Conservation (phyloP, 148 eudicot species). For the Chenopodium quinoa region DNA sequence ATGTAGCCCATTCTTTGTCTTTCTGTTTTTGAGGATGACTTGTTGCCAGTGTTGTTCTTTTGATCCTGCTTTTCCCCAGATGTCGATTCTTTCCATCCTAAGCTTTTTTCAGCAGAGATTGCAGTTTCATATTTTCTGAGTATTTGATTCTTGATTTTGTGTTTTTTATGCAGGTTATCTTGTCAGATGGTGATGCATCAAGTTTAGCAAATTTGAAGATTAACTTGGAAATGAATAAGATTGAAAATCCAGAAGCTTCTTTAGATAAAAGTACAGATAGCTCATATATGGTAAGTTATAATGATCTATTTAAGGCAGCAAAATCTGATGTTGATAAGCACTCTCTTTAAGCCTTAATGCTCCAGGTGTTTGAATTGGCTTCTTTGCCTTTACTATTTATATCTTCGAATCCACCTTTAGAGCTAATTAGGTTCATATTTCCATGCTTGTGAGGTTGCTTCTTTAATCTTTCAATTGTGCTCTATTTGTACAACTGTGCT, state of each 20-base stretch:
- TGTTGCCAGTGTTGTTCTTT: not conserved
- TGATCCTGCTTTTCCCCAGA: not conserved
- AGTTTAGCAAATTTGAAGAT: slow-evolving; percentile 72
- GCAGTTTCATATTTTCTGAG: not conserved
- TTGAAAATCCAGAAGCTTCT: slow-evolving; percentile 19
- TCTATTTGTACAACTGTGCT: not conserved
- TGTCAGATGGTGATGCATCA: slow-evolving; percentile 77
- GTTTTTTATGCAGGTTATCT: slow-evolving; percentile 44
- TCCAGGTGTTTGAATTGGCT: not conserved
- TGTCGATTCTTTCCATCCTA: not conserved
- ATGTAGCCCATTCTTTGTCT: not conserved
- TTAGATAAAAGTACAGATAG: slow-evolving; percentile 1
- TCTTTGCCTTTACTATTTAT: not conserved
- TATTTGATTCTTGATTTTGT: not conserved
- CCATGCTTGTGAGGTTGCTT: not conserved
- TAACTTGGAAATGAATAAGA: slow-evolving; percentile 61
- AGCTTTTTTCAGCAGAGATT: not conserved
- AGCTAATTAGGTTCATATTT: not conserved
- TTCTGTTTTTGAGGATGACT: not conserved
- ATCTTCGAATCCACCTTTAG: not conserved
- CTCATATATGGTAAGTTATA: slow-evolving; percentile 37
- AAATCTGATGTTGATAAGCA: not conserved
- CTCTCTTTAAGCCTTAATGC: not conserved
- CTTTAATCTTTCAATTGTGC: not conserved
- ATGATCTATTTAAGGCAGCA: not conserved